phyloP scores from a whole-genome alignment of 257 asterid genomes.

The Marsdenia floribunda region DNA sequence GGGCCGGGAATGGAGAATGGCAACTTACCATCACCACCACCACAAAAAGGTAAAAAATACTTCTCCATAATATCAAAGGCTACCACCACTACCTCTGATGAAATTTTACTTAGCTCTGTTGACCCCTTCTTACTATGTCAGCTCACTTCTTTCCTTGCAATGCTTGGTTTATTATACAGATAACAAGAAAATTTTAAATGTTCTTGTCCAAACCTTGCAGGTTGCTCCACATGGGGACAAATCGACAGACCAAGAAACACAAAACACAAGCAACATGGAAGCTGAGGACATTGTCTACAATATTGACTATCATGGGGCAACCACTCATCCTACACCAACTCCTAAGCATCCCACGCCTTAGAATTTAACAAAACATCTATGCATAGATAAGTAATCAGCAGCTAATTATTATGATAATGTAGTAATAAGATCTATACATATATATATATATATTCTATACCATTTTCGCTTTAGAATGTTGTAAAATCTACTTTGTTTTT shows the following conservation, averaged over 20 bases:
- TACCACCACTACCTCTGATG: no score
- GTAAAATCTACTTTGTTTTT: not conserved
- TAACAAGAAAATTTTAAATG: not conserved
- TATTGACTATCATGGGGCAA: constrained; percentile 26
- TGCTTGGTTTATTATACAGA: not conserved
- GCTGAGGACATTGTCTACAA: constrained; percentile 19
- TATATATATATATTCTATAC: not conserved
- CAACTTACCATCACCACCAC: not conserved
- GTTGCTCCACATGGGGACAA: constrained; percentile 8
- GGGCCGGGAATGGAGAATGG: not conserved
- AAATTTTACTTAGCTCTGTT: not conserved
- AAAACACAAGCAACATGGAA: constrained; percentile 13
- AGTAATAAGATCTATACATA: constrained; percentile 9
- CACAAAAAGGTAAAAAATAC: not conserved
- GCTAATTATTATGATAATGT: constrained; percentile 1
- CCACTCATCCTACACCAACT: constrained; percentile 25
- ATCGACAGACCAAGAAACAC: constrained; percentile 15
- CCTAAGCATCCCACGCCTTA: constrained; percentile 24
- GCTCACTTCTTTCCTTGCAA: not conserved
- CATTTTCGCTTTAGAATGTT: constrained; percentile 3
- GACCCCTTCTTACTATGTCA: not conserved
- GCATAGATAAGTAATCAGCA: not conserved
- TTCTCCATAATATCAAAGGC: no score
- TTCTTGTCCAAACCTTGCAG: not conserved
- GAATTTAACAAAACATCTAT: not conserved